Evolutionary conservation across 2,329 filamentous ascomycete genomes (phyloP).

Genomic region (Hymenoscyphus occultus): DNA sequence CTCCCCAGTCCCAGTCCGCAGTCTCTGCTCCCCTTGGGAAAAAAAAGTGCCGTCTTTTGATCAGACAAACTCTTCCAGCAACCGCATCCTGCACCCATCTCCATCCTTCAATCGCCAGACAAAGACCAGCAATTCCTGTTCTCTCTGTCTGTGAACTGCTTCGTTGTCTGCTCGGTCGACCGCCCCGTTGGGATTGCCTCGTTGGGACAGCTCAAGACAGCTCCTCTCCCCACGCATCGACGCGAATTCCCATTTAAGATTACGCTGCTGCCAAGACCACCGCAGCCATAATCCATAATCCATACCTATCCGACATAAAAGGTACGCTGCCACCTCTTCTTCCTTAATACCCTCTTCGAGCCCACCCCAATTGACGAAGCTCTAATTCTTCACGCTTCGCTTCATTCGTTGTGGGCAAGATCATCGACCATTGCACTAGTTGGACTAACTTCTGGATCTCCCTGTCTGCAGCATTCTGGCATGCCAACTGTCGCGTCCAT

Average conservation of each 20-base stretch:
- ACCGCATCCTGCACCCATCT: neutral
- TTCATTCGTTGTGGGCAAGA: constrained; percentile 4
- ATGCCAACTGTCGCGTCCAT: constrained; percentile 36
- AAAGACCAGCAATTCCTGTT: neutral
- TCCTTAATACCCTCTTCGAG: constrained; percentile 2
- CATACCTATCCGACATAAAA: constrained; percentile 17
- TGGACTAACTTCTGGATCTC: constrained; percentile 29
- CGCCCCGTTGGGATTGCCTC: neutral
- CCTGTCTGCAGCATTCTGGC: constrained; percentile 33
- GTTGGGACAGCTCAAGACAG: constrained; percentile 11
- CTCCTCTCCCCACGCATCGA: constrained; percentile 14
- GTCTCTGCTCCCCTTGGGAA: neutral
- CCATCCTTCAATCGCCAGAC: neutral
- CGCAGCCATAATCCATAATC: constrained; percentile 4
- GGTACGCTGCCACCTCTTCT: constrained; percentile 20
- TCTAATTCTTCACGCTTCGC: constrained; percentile 6
- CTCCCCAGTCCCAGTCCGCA: neutral
- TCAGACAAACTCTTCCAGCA: neutral
- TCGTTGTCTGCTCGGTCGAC: neutral
- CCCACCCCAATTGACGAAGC: constrained; percentile 4
- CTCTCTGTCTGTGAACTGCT: neutral
- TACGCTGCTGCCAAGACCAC: constrained; percentile 22
- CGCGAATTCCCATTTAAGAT: constrained; percentile 26
- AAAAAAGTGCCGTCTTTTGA: neutral
- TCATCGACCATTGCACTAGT: neutral